phyloP scores from a whole-genome alignment of 768 basidiomycete genomes.

The Mycena rosella region DNA sequence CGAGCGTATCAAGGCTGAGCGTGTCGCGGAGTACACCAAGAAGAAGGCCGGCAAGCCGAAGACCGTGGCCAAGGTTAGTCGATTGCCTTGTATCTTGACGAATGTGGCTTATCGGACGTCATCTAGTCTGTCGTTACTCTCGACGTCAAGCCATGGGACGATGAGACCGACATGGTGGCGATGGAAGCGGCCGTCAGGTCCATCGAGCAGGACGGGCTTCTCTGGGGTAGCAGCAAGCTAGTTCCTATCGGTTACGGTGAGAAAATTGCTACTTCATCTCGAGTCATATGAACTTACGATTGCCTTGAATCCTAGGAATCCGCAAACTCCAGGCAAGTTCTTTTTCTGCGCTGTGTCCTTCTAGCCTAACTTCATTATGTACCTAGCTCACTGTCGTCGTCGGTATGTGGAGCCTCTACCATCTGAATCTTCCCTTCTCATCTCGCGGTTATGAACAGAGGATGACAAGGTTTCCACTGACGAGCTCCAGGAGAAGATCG shows the following conservation, averaged over 20 bases:
- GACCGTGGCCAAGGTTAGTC: slow-evolving; percentile 83
- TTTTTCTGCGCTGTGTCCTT: slow-evolving; percentile 65
- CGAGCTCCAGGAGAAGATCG: slow-evolving; percentile 92
- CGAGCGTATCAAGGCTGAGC: slow-evolving; percentile 90
- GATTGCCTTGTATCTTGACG: slow-evolving; percentile 9
- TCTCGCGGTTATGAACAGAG: slow-evolving; percentile 63
- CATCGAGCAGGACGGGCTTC: slow-evolving; percentile 89
- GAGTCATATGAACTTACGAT: slow-evolving; percentile 7
- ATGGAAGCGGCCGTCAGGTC: slow-evolving; percentile 89
- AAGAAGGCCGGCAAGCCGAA: slow-evolving; percentile 96
- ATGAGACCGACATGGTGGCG: slow-evolving; percentile 96
- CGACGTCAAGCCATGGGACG: slow-evolving; percentile 99
- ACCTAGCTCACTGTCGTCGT: slow-evolving; percentile 66
- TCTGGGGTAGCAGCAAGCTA: slow-evolving; percentile 96
- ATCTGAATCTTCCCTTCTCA: slow-evolving; percentile 3
- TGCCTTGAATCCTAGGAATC: slow-evolving; percentile 64
- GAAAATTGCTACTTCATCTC: slow-evolving; percentile 6
- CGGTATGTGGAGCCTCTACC: slow-evolving; percentile 52
- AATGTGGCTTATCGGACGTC: slow-evolving; percentile 24
- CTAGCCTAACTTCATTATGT: neutral
- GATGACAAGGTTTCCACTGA: slow-evolving; percentile 95
- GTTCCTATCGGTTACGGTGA: slow-evolving; percentile 88
- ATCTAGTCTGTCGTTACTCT: slow-evolving; percentile 94
- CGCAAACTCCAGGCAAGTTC: slow-evolving; percentile 77
- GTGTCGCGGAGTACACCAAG: slow-evolving; percentile 91